Evolutionary conservation across 2,329 filamentous ascomycete species (phyloP).

Genomic region (Neonectria neomacrospora): DNA sequence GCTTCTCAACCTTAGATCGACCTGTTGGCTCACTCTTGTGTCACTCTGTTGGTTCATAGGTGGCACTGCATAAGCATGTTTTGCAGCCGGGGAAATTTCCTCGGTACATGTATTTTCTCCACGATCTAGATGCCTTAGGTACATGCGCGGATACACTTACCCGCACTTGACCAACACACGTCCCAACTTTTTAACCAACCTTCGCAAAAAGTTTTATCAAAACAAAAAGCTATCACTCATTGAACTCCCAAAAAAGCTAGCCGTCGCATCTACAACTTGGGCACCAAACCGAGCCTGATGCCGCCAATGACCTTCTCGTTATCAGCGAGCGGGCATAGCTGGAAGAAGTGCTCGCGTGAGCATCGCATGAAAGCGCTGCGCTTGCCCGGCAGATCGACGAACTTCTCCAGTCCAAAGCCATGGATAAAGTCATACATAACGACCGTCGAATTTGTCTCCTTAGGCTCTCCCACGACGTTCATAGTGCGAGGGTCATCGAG

Average conservation of each 20-base stretch:
- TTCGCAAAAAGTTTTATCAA: conserved; percentile 7
- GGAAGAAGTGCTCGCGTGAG: conserved; percentile 75
- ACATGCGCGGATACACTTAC: neutral
- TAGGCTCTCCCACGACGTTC: conserved; percentile 75
- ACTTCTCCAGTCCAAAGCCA: conserved; percentile 77
- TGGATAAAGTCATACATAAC: conserved; percentile 80
- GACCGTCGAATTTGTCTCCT: conserved; percentile 75
- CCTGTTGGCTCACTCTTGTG: neutral
- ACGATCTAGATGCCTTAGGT: neutral
- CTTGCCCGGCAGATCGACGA: conserved; percentile 78
- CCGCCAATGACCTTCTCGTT: conserved; percentile 67
- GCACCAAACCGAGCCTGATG: conserved; percentile 63
- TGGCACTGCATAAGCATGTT: neutral
- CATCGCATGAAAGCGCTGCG: conserved; percentile 74
- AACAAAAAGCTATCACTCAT: conserved; percentile 13
- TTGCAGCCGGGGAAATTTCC: neutral
- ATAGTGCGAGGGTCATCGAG: conserved; percentile 69
- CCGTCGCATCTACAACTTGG: conserved; percentile 57
- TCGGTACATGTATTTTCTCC: conserved; percentile 1
- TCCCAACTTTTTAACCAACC: neutral
- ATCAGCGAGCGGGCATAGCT: conserved; percentile 69
- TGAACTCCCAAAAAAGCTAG: neutral
- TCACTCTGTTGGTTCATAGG: neutral
- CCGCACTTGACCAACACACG: neutral
- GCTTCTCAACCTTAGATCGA: neutral